Evolutionary conservation across 1,139 yeast species (phyloP), one percentile per base, ranked within the genome.

Genomic region (Pichia sp.): DNA sequence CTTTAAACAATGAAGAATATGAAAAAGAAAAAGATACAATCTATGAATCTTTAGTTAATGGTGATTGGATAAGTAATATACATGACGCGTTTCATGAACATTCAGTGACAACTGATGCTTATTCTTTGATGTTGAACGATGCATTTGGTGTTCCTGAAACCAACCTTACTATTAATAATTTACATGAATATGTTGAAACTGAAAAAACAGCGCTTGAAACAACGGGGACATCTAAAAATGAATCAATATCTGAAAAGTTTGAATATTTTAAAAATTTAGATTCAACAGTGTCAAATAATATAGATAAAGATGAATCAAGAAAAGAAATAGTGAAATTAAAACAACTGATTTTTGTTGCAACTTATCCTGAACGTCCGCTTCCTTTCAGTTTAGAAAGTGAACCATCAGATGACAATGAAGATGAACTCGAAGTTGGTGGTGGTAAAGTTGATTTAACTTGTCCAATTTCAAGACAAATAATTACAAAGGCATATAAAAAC

Each of bases 391-490:
- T 50, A 3, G 55, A 49, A 22, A 19, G 28, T 2, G 49, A 38
- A 9, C 54, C 52, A 44, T 53, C 52, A 29, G 62, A 56, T 7
- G 64, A 60, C n/a, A 62, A 60, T 11, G 70, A 64, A 1, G 77
- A 71, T 28, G 72, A 83, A 22, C 53, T 84, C 43, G 77, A 74
- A 44, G 75, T 84, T 6, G 79, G 79, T 3, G 95, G 93, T 49
- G 93, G 93, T 41, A 78, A 71, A 49, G 71, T 86, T 22, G 80
- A 83, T 44, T 65, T 86, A 51, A 74, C 73, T 42, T 88, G 89
- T 64, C 91, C 93, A 0, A 71, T 85, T 14, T 79, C 89, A 0
- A 66, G 77, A 56, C 71, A 74, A 53, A 66, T 70, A 42, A 83
- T 77, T 63, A 70, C 64, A 31, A 67, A 68, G 3, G 93, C 95